Percentiles rank a stretch among this genome's conserved stretches.
Evolutionary conservation across 805 yeast genomes (phyloP).

Genomic region (Metschnikowia bowlesiae): DNA sequence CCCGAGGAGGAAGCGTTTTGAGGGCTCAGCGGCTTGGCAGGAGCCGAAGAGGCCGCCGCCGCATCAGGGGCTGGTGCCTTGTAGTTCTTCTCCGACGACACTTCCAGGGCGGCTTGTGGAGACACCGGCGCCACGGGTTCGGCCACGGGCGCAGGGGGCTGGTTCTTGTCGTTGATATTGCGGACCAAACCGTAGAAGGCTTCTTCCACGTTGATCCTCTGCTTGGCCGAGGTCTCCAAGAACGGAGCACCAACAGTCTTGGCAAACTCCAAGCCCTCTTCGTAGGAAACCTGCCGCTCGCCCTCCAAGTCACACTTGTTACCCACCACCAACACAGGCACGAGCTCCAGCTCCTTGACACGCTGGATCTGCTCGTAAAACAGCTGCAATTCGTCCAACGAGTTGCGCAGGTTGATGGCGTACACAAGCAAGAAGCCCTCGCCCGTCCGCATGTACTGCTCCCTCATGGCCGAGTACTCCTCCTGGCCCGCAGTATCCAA

Average conservation of each 20-base stretch:
- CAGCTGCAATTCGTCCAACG: slow-evolving; percentile 78
- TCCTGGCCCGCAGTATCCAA: slow-evolving; percentile 99
- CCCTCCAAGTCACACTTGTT: slow-evolving; percentile 72
- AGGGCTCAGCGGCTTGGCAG: background rate
- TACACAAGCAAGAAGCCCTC: slow-evolving; percentile 91
- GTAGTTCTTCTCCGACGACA: slow-evolving; percentile 1
- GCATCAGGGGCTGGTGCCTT: background rate
- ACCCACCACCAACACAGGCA: slow-evolving; percentile 79
- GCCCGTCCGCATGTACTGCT: slow-evolving; percentile 93
- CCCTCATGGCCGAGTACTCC: slow-evolving; percentile 81
- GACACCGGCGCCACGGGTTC: slow-evolving; percentile 2
- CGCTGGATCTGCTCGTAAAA: slow-evolving; percentile 75
- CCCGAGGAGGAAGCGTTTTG: slow-evolving; percentile 3
- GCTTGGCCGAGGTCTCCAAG: slow-evolving; percentile 91
- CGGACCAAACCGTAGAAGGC: slow-evolving; percentile 70
- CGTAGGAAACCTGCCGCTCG: slow-evolving; percentile 68
- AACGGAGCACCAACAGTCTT: slow-evolving; percentile 65
- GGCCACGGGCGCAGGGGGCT: slow-evolving; percentile 2
- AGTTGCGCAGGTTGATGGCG: slow-evolving; percentile 76
- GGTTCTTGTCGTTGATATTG: slow-evolving; percentile 34
- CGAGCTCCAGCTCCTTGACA: slow-evolving; percentile 67
- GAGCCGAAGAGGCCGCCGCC: background rate
- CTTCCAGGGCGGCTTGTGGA: background rate
- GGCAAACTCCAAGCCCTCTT: slow-evolving; percentile 62
- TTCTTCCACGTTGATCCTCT: slow-evolving; percentile 83